Percentiles rank a stretch among this genome's conserved stretches.
These are phyloP conservation scores for Pyrus bretschneideri DNA, from an alignment of 306 rosid genomes.

Conservation along the genomic window DNA sequence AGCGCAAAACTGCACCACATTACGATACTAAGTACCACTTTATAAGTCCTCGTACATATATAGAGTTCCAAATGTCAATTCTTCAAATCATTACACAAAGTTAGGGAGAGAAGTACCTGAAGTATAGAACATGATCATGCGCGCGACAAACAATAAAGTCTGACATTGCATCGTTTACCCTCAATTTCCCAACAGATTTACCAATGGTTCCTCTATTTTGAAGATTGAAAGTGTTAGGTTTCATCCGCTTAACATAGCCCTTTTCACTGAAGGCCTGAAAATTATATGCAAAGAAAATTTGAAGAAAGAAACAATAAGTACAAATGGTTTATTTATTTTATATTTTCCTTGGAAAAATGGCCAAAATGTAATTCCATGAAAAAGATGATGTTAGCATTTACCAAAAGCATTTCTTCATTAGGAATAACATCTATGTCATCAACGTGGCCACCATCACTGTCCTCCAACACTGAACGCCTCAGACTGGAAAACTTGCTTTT, in stretches of 20 bases:
- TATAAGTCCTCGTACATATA: neutral
- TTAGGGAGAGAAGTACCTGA: conserved; percentile 48
- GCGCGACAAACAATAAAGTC: conserved; percentile 91
- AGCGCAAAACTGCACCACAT: neutral
- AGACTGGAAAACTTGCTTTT: conserved; percentile 74
- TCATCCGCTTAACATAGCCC: conserved; percentile 95
- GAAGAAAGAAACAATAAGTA: neutral
- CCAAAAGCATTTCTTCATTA: conserved; percentile 92
- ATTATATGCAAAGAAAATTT: conserved; percentile 11
- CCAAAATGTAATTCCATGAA: conserved; percentile 1
- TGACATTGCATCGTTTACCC: conserved; percentile 91
- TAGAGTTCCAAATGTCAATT: neutral
- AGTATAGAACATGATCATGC: conserved; percentile 88
- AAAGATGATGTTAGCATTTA: conserved; percentile 23
- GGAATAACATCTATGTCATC: conserved; percentile 98
- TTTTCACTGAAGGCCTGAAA: conserved; percentile 88
- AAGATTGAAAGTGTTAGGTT: conserved; percentile 78
- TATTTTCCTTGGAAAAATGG: neutral
- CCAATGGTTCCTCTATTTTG: conserved; percentile 97
- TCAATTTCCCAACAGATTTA: conserved; percentile 94
- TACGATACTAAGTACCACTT: neutral
- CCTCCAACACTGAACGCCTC: conserved; percentile 81
- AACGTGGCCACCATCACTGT: conserved; percentile 76
- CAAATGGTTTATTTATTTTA: neutral
- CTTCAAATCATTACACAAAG: neutral